These are phyloP conservation scores for Filobasidium floriforme DNA, from an alignment of 768 basidiomycete species.

Conservation along the genomic window DNA sequence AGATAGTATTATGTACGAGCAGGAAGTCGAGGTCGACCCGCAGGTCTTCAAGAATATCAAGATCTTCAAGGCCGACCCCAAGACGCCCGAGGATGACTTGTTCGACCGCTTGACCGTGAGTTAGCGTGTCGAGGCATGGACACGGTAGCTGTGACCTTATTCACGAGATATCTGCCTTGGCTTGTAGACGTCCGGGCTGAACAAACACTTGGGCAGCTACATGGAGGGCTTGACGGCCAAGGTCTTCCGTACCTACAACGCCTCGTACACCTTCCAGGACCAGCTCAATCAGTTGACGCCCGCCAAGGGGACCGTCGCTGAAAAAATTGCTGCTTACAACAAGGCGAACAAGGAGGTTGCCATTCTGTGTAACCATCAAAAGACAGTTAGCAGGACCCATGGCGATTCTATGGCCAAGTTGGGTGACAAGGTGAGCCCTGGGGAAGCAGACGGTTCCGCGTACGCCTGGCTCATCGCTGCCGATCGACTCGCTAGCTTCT, in stretches of 20 bases:
- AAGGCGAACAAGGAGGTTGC: conserved; percentile 95
- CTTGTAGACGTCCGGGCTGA: conserved; percentile 65
- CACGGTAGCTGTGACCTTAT: not conserved
- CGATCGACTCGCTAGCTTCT: conserved; percentile 56
- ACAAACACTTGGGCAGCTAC: conserved; percentile 83
- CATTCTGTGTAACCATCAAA: conserved; percentile 98
- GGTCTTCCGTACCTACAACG: conserved; percentile 99
- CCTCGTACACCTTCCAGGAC: conserved; percentile 89
- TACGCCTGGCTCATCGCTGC: not conserved
- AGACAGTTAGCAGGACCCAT: conserved; percentile 84
- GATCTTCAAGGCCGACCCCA: conserved; percentile 83
- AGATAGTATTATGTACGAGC: conserved; percentile 93
- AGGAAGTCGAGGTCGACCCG: conserved; percentile 70
- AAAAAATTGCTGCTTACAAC: conserved; percentile 95
- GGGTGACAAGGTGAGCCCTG: conserved; percentile 65
- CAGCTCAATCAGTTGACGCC: conserved; percentile 71
- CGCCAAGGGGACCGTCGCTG: conserved; percentile 68
- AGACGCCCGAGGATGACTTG: conserved; percentile 74
- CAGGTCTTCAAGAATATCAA: conserved; percentile 98
- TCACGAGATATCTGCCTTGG: too few species aligned
- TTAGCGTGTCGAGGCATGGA: not conserved
- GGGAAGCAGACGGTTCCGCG: not conserved
- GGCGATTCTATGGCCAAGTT: conserved; percentile 91
- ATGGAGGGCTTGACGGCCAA: conserved; percentile 99
- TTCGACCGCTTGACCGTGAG: conserved; percentile 93